These are phyloP conservation scores for Agroathelia rolfsii DNA, from an alignment of 1,284 basidiomycete species.

Conservation along the genomic window DNA sequence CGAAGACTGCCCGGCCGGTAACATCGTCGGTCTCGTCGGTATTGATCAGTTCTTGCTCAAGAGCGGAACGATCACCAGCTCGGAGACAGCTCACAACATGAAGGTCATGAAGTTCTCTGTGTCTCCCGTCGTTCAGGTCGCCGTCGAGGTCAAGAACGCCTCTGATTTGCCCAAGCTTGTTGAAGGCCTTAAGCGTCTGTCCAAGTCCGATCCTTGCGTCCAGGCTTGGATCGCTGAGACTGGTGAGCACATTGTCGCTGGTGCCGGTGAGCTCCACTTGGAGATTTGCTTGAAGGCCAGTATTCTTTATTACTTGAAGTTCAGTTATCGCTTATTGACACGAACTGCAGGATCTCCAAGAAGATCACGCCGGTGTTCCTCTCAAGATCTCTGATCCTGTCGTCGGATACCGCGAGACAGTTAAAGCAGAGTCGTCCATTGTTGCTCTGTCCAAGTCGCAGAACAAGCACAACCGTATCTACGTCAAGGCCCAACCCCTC, in stretches of 20 bases:
- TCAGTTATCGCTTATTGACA: slow-evolving; percentile 59
- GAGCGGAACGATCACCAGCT: slow-evolving; percentile 94
- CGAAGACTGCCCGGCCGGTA: slow-evolving; percentile 98
- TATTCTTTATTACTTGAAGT: slow-evolving; percentile 29
- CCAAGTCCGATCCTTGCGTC: slow-evolving; percentile 99
- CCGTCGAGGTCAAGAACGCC: slow-evolving; percentile 99
- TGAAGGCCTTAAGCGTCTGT: slow-evolving; percentile 99
- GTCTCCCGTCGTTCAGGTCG: slow-evolving; percentile 98
- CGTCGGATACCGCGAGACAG: slow-evolving; percentile 97
- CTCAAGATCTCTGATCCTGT: slow-evolving; percentile 99
- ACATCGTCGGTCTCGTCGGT: slow-evolving; percentile 99
- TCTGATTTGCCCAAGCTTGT: slow-evolving; percentile 98
- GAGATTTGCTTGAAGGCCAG: slow-evolving; percentile 97
- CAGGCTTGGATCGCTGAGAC: slow-evolving; percentile 90
- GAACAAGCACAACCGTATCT: slow-evolving; percentile 99
- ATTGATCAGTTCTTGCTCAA: slow-evolving; percentile 99
- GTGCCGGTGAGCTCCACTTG: slow-evolving; percentile 98
- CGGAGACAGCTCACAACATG: slow-evolving; percentile 99
- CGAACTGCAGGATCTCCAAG: slow-evolving; percentile 79
- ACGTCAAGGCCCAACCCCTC: slow-evolving; percentile 86
- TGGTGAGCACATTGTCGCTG: slow-evolving; percentile 98
- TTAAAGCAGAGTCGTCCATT: slow-evolving; percentile 92
- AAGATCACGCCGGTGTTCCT: slow-evolving; percentile 98
- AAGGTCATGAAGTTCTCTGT: slow-evolving; percentile 99
- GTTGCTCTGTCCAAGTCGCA: slow-evolving; percentile 98